Percentiles rank a stretch among this genome's conserved stretches.
phyloP scores from a whole-genome alignment of 176 grass and related monocot species.

The Elymus sibiricus region DNA sequence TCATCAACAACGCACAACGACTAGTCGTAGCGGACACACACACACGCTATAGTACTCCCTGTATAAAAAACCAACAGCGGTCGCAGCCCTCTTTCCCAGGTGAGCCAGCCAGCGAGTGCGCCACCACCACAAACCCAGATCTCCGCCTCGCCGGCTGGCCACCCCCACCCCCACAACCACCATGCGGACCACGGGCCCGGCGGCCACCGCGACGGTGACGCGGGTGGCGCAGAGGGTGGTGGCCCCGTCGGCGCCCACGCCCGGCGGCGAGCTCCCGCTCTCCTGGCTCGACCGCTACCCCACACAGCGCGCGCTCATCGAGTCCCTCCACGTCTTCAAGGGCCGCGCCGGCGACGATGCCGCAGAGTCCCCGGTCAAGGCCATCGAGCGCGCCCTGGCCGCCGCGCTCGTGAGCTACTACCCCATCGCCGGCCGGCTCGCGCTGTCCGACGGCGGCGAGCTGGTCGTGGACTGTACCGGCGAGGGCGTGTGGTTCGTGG shows the following conservation, averaged over 20 bases:
- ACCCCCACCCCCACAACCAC: neutral
- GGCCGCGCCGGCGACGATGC: conserved; percentile 19
- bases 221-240: conserved; percentile 65
- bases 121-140: conserved; percentile 23
- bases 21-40: conserved; percentile 16
- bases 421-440: conserved; percentile 71
- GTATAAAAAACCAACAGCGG: conserved; percentile 40
- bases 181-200: conserved; percentile 29
- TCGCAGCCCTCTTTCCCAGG: conserved; percentile 28
- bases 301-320: conserved; percentile 81
- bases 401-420: conserved; percentile 70
- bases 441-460: conserved; percentile 27
- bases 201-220: conserved; percentile 45
- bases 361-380: conserved; percentile 14
- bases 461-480: conserved; percentile 69
- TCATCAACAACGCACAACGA: conserved; percentile 12
- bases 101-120: conserved; percentile 27
- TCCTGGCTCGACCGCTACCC: conserved; percentile 96
- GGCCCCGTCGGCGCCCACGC: conserved; percentile 47
- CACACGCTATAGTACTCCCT: conserved; percentile 9
- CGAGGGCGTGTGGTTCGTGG: conserved; percentile 87
- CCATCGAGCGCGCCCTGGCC: conserved; percentile 51
- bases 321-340: conserved; percentile 94
- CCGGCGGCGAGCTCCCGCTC: conserved; percentile 47
- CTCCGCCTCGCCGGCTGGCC: conserved; percentile 17